Conservation (phyloP, 768 basidiomycete species). For the Antrodiella citrinella region DNA sequence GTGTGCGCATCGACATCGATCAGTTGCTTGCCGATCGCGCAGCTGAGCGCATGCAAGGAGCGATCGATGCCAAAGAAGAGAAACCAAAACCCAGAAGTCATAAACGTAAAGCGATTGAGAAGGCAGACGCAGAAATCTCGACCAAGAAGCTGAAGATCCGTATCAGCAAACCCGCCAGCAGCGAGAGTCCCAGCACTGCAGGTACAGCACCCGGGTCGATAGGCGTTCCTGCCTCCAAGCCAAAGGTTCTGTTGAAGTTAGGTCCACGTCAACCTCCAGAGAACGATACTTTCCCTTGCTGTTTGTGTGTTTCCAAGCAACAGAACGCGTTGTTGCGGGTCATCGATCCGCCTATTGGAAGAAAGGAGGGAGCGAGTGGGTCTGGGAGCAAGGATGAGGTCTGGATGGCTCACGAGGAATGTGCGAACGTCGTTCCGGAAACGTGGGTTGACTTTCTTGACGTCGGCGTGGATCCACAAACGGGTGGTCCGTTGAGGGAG, state of each 20-base stretch:
- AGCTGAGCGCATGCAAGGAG: constrained; percentile 31
- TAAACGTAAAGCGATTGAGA: constrained; percentile 37
- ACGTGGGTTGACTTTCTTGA: constrained; percentile 81
- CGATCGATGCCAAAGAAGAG: constrained; percentile 10
- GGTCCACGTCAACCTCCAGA: constrained; percentile 49
- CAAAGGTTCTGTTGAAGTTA: constrained; percentile 59
- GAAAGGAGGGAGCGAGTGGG: constrained; percentile 29
- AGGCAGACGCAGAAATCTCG: constrained; percentile 28
- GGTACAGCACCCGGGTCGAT: constrained; percentile 9
- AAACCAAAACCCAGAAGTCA: constrained; percentile 16
- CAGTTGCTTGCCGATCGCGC: constrained; percentile 67
- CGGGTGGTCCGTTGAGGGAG: constrained; percentile 32
- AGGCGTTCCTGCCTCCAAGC: constrained; percentile 6
- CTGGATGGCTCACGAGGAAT: constrained; percentile 77
- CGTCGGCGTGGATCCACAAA: constrained; percentile 17
- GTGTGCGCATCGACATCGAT: constrained; percentile 92
- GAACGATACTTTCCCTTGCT: constrained; percentile 52
- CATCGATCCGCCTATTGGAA: constrained; percentile 57
- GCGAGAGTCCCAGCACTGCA: constrained; percentile 18
- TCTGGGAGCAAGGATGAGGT: constrained; percentile 21
- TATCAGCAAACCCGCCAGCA: constrained; percentile 14
- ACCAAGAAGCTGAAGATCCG: constrained; percentile 44
- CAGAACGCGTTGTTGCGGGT: constrained; percentile 54
- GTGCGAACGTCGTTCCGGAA: constrained; percentile 79
- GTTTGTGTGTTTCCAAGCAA: constrained; percentile 52